Evolutionary conservation across 2,329 filamentous ascomycete species (phyloP), one percentile per base, ranked within the genome.

Genomic region (Colletotrichum truncatum): DNA sequence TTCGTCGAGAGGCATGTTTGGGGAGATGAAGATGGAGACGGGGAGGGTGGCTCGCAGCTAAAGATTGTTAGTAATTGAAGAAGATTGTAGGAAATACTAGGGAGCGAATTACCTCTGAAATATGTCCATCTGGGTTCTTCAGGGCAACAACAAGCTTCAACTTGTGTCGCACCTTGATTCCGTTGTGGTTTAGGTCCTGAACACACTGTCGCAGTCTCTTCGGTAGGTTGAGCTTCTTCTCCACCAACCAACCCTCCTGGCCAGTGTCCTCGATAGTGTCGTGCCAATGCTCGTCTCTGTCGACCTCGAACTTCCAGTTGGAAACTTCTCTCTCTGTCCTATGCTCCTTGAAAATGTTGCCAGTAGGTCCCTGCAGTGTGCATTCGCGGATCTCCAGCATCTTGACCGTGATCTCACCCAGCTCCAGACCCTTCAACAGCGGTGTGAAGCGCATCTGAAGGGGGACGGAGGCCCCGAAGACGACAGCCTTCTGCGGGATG

Each of bases 21-120:
- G 95, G 5, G 96, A 99, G 70, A 98, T 98, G 79, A 97, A 98
- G 38, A 99, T 90, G 58, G 93, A 93, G 14, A 98, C 87, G 2
- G 96, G 94, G 30, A 98, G 87, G 41, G 94, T 96, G 48, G 95
- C 95, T 55, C 95, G 91, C 55, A 98, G 87, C 89, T 92, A 69
- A 28, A 10, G 30, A 16, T 45, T 36, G 58, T 73, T 45, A 71
- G 66, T 34, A 7, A 28, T 30, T 51, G 45, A 16, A 16, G 11
- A 38, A 25, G 11, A 12, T 4, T 45, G 25, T 3, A n/a, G n/a
- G 6, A 34, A 7, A 6, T 6, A 14, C 11, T 32, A 16, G 51
- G 32, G 10, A 11, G 8, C 25, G 16, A 73, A 83, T 74, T 82
- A 92, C 89, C 85, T 98, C 95, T 60, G 94, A 98, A 59, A 94